Conservation (phyloP, 495 filamentous ascomycete species). For the Aspergillus biplanus region DNA sequence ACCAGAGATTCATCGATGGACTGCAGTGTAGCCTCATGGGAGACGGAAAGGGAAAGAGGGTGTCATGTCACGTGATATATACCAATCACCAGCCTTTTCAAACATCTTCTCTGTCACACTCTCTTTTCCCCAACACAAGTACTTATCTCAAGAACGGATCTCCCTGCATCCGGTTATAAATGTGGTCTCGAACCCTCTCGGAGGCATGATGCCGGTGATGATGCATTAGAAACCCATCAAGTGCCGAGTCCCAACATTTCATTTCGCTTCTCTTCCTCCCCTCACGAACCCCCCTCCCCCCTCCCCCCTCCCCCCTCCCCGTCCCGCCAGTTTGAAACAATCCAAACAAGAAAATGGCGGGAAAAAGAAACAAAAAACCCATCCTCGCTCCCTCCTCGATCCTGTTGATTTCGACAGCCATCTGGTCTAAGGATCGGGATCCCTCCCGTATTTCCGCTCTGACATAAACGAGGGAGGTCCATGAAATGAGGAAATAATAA, state of each 20-base stretch:
- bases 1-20: background rate
- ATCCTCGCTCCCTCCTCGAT: background rate
- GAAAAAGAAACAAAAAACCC: background rate
- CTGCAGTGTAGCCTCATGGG: constrained; percentile 8
- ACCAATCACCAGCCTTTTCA: background rate
- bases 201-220: background rate
- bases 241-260: background rate
- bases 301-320: background rate
- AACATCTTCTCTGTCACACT: background rate
- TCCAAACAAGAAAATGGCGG: background rate
- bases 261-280: background rate
- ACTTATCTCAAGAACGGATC: too few species aligned
- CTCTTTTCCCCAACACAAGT: background rate
- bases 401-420: background rate
- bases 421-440: background rate
- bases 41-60: background rate
- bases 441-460: constrained; percentile 13
- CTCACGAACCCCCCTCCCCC: background rate
- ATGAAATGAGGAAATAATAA: background rate
- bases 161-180: too few species aligned
- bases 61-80: constrained; percentile 8
- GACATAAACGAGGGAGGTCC: background rate
- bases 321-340: background rate
- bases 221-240: background rate
- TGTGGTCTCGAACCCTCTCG: too few species aligned